Conservation (phyloP, 228 moss, liverwort and hornwort genomes). For the Sphagnum magellanicum region DNA sequence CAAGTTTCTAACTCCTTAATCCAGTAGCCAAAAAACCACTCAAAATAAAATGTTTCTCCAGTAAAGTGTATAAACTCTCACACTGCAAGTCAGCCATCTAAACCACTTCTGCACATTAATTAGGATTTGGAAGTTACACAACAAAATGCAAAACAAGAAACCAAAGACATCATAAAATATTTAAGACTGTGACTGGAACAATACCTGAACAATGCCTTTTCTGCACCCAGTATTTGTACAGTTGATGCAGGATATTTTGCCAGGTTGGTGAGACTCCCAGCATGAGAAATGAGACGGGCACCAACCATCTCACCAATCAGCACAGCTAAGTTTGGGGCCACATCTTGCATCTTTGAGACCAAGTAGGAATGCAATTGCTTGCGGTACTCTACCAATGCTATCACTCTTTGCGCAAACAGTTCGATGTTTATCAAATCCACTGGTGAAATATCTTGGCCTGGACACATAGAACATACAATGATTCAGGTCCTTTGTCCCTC, state of each 20-base stretch:
- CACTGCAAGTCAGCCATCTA: too few species aligned
- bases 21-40: too few species aligned
- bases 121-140: too few species aligned
- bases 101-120: too few species aligned
- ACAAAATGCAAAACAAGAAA: too few species aligned
- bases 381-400: conserved; percentile 76
- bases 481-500: not conserved
- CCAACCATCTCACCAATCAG: conserved; percentile 97
- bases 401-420: conserved; percentile 70
- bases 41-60: too few species aligned
- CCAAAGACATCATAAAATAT: too few species aligned
- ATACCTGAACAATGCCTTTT: conserved; percentile 92
- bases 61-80: too few species aligned
- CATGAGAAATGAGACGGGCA: conserved; percentile 92
- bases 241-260: conserved; percentile 96
- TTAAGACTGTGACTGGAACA: not conserved
- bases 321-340: conserved; percentile 86
- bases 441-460: conserved; percentile 97
- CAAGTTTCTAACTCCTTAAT: too few species aligned
- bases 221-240: conserved; percentile 88
- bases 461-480: not conserved
- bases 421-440: conserved; percentile 89
- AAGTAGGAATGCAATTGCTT: conserved; percentile 90
- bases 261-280: conserved; percentile 90
- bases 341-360: conserved; percentile 91